These are phyloP conservation scores for Dicorynia guianensis DNA, from an alignment of 306 rosid species.

Conservation along the genomic window DNA sequence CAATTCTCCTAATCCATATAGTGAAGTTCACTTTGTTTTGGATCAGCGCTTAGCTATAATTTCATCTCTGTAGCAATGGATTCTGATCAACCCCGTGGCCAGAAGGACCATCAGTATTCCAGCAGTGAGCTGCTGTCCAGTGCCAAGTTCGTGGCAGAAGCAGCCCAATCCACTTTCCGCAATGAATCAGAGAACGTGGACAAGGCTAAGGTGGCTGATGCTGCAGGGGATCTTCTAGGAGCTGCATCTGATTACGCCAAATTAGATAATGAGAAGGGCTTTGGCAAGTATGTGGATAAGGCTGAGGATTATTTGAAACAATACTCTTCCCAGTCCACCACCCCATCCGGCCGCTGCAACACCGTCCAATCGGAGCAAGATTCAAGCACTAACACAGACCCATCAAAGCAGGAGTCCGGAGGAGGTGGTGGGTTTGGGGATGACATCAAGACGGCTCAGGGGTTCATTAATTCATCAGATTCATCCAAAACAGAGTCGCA, in stretches of 20 bases:
- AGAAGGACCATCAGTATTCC: conserved; percentile 29
- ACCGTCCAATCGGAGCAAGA: neutral
- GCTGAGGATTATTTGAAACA: conserved; percentile 55
- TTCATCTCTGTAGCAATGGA: conserved; percentile 27
- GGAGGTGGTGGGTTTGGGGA: conserved; percentile 39
- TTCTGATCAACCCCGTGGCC: neutral
- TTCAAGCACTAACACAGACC: conserved; percentile 1
- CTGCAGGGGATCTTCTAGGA: conserved; percentile 59
- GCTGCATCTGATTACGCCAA: conserved; percentile 52
- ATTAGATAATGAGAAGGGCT: conserved; percentile 50
- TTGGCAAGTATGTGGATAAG: conserved; percentile 49
- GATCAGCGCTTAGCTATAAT: no score
- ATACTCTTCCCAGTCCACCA: conserved; percentile 14
- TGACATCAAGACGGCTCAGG: conserved; percentile 45
- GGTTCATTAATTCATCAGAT: conserved; percentile 3
- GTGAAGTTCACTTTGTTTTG: no score
- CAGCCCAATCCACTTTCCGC: conserved; percentile 38
- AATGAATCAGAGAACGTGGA: conserved; percentile 47
- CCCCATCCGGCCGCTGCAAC: neutral
- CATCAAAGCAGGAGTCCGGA: conserved; percentile 17
- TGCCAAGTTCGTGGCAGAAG: conserved; percentile 59
- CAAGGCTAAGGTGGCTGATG: conserved; percentile 55
- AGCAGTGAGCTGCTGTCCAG: conserved; percentile 46
- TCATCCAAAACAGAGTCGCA: neutral
- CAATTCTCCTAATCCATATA: neutral